Base-by-base conservation (phyloP, 257 asterid genomes). In the Scutellaria galericulata region DNA sequence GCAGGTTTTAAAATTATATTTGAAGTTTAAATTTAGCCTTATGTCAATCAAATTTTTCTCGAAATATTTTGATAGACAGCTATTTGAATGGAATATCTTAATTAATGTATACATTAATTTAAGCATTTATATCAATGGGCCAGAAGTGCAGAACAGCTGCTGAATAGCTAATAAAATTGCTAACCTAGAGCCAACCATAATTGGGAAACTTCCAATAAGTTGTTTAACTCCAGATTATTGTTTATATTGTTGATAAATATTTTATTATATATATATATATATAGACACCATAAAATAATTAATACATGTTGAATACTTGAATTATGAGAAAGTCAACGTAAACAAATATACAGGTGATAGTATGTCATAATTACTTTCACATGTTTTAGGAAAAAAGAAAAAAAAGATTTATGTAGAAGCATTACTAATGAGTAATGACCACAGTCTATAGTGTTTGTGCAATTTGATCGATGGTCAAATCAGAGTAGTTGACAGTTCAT, bases 111-210 rank as follows among this genome's bases (percentile, higher is more conserved):
- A 41, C 6, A 24, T 5, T 51, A 45, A 22, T 20, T 59, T 60
- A 31, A 40, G 55, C 57, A 64, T 50, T 52, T 51, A 62, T 40
- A 51, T 63, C 27, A 61, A 13, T 51, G 3, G 22, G 41, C 12
- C 37, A 73, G 1, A 51, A 41, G 62, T 47, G 61, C 47, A 54
- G 15, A 27, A 55, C 78, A 73, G 59, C 72, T 64, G 12, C 39
- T 24, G 24, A 14, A 64, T 45, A 42, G 53, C 64, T 64, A 59
- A 14, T 15, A n/a, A 18, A 68, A 15, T 13, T 55, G 57, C 27
- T 22, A 5, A 10, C 46, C 46, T 57, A 27, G 5, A 18, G 55
- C 44, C 44, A 61, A 24, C 63, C 65, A 40, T 63, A 31, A 73
- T 4, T 15, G 41, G 61, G 52, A 69, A 72, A 51, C 45, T 60